Evolutionary conservation across 31 red algal species (phyloP), one percentile per base, ranked within the genome.

Genomic region (Endocladia muricata): DNA sequence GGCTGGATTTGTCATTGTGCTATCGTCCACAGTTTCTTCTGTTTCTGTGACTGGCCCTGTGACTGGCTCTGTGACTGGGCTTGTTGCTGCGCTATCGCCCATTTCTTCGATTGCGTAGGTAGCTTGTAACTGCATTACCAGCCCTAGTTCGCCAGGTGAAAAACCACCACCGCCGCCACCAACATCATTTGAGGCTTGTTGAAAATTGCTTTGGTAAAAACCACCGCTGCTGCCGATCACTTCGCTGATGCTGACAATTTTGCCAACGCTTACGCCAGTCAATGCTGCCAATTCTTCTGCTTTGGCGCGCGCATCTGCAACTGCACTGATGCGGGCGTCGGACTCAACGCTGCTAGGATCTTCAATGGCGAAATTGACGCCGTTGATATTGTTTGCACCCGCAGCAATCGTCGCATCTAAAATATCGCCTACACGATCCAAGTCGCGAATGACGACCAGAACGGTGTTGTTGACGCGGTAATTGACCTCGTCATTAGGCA

Each of bases 331-430:
- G 1, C 77, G 37, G 15, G 77, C 77, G 4, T 37, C 29, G 49
- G 68, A 41, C 25, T 40, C 37, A 6, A 70, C 31, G 32, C 37
- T 64, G 11, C 11, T 40, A 33, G 56, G 34, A 59, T 81, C 43
- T 0, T 48, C 44, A 38, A 81, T 68, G 48, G 41, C 42, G 33
- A 81, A 81, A 44, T 13, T 52, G 34, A 81, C 77, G 21, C 77
- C 77, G 5, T 61, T 70, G 42, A 81, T 40, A 7, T 28, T 23
- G 41, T 69, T 81, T 47, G 63, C 70, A 3, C 77, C 77, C 2
- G 77, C 61, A 15, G 47, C 15, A 13, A 81, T 64, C 40, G 70
- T 22, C 4, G 77, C 77, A 59, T 81, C 77, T 43, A 81, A 25
- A 21, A 81, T 70, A 44, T 13, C 17, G 2, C 77, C 77, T 64